phyloP scores from a whole-genome alignment of 2,329 filamentous ascomycete genomes.

The Monosporascus ibericus region DNA sequence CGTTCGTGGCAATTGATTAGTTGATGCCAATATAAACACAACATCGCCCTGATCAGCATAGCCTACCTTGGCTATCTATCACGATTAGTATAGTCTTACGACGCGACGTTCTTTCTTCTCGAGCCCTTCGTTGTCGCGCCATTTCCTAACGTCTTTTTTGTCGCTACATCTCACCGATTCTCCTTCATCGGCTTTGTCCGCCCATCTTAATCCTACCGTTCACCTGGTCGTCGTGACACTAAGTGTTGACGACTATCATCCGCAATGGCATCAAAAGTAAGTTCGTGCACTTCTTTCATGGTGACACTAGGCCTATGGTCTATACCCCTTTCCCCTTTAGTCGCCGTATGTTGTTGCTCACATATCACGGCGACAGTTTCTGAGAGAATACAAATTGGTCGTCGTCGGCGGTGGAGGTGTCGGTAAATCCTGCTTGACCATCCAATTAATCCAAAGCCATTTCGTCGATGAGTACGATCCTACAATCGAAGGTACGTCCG shows the following conservation, averaged over 20 bases:
- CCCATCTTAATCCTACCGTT: neutral
- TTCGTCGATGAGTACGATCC: slow-evolving; percentile 99
- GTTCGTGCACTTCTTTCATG: slow-evolving; percentile 10
- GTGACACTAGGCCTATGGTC: neutral
- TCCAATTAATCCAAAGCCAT: slow-evolving; percentile 91
- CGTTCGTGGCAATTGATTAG: neutral
- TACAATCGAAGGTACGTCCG: slow-evolving; percentile 83
- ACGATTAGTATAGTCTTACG: no score
- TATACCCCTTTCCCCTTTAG: neutral
- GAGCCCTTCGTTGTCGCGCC: neutral
- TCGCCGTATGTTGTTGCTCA: slow-evolving; percentile 10
- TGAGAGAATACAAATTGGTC: slow-evolving; percentile 91
- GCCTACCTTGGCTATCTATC: no score
- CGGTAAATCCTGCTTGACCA: slow-evolving; percentile 98
- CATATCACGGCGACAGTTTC: slow-evolving; percentile 50
- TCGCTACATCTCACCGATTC: neutral
- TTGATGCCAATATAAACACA: neutral
- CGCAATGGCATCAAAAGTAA: slow-evolving; percentile 35
- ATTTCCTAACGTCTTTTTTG: neutral
- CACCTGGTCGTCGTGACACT: slow-evolving; percentile 8
- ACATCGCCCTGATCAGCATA: neutral
- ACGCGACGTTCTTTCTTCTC: no score
- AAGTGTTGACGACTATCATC: slow-evolving; percentile 13
- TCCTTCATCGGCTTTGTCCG: slow-evolving; percentile 1
- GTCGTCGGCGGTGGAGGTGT: slow-evolving; percentile 97